These are phyloP conservation scores for Diaporthe ampelina DNA, from an alignment of 2,329 filamentous ascomycete species.

Conservation along the genomic window DNA sequence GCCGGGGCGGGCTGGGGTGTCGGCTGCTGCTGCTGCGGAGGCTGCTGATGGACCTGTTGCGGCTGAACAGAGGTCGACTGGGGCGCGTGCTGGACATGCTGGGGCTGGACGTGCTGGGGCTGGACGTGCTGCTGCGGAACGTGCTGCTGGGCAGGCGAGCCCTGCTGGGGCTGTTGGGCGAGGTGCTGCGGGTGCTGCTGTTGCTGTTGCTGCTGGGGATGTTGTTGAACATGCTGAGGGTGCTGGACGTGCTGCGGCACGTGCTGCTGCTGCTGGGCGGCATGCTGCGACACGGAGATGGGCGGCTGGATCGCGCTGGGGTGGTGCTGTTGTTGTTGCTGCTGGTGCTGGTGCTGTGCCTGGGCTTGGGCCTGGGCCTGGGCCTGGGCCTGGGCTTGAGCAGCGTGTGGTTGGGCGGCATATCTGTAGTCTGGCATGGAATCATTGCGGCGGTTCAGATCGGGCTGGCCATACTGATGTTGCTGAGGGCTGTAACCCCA, in stretches of 20 bases:
- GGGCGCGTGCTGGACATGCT: conserved; percentile 50
- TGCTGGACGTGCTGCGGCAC: conserved; percentile 38
- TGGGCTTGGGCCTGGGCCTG: conserved; percentile 28
- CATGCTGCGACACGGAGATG: conserved; percentile 41
- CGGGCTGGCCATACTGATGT: conserved; percentile 63
- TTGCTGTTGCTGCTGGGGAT: conserved; percentile 49
- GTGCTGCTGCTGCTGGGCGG: conserved; percentile 40
- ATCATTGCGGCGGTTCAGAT: conserved; percentile 57
- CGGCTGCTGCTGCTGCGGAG: conserved; percentile 48
- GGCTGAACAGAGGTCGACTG: conserved; percentile 43
- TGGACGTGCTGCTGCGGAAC: conserved; percentile 52
- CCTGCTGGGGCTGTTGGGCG: conserved; percentile 43
- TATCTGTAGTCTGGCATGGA: conserved; percentile 47
- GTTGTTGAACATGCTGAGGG: conserved; percentile 43
- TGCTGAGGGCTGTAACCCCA: conserved; percentile 54
- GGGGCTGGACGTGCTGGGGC: conserved; percentile 52
- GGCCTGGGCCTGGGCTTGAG: conserved; percentile 30
- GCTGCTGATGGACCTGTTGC: conserved; percentile 45
- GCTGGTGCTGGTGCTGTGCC: conserved; percentile 45
- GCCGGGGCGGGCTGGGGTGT: conserved; percentile 47
- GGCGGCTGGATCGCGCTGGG: conserved; percentile 41
- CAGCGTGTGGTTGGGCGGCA: conserved; percentile 39
- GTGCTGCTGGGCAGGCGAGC: conserved; percentile 47
- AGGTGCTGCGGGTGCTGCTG: conserved; percentile 49
- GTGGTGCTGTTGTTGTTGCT: conserved; percentile 44